Percentiles rank a stretch among this genome's conserved stretches.
Conservation (phyloP, 1,284 basidiomycete genomes). For the Heliocybe sulcata region DNA sequence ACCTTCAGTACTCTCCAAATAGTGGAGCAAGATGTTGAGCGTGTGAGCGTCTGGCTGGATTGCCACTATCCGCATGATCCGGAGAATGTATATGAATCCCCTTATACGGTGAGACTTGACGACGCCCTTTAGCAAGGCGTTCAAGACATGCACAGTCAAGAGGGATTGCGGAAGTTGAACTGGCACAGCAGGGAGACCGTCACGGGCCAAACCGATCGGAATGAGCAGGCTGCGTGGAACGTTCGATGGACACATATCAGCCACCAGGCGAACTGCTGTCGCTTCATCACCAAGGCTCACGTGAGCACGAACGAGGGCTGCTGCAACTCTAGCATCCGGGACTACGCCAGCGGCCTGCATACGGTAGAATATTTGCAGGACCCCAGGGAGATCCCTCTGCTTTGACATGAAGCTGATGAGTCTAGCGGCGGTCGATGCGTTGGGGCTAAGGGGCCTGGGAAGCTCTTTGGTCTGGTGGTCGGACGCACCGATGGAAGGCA, state of each 20-base stretch:
- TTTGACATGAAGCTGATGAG: slow-evolving; percentile 52
- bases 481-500: slow-evolving; percentile 11
- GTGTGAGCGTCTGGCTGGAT: slow-evolving; percentile 47
- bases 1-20: slow-evolving; percentile 35
- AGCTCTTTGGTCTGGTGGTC: slow-evolving; percentile 10
- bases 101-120: slow-evolving; percentile 39
- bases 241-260: slow-evolving; percentile 30
- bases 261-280: slow-evolving; percentile 42
- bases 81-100: slow-evolving; percentile 35
- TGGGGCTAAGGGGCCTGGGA: slow-evolving; percentile 9
- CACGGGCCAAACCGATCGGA: slow-evolving; percentile 12
- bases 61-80: slow-evolving; percentile 42
- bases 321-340: slow-evolving; percentile 39
- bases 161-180: slow-evolving; percentile 6
- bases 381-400: slow-evolving; percentile 34
- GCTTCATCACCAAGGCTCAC: slow-evolving; percentile 37
- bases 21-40: slow-evolving; percentile 41
- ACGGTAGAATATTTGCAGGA: slow-evolving; percentile 36
- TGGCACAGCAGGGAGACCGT: slow-evolving; percentile 2
- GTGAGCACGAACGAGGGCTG: slow-evolving; percentile 49
- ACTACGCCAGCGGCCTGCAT: slow-evolving; percentile 36
- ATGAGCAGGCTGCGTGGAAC: slow-evolving; percentile 17
- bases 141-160: slow-evolving; percentile 42
- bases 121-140: slow-evolving; percentile 45
- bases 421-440: slow-evolving; percentile 56